phyloP scores from a whole-genome alignment of 1,284 basidiomycete species.

The Malassezia pachydermatis region DNA sequence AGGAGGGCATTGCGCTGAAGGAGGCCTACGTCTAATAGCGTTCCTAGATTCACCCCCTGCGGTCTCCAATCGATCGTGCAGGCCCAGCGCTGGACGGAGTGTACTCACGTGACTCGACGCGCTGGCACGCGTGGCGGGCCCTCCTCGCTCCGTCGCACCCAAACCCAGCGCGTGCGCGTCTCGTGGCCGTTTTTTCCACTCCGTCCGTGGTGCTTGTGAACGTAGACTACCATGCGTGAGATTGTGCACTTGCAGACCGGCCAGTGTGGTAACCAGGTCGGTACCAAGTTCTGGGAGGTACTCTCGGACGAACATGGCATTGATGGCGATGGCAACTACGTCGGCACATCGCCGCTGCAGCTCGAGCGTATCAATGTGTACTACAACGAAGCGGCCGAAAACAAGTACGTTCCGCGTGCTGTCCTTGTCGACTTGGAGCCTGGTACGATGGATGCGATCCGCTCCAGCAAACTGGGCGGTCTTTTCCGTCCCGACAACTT shows the following conservation, averaged over 20 bases:
- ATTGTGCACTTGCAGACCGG: slow-evolving; percentile 47
- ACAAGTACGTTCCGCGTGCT: slow-evolving; percentile 86
- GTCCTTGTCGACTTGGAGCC: slow-evolving; percentile 75
- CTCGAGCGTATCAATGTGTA: slow-evolving; percentile 71
- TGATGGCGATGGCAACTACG: slow-evolving; percentile 76
- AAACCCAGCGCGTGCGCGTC: too few relatives aligned
- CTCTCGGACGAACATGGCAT: slow-evolving; percentile 95
- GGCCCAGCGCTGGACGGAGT: too few relatives aligned
- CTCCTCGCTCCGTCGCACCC: too few relatives aligned
- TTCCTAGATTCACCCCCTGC: too few relatives aligned
- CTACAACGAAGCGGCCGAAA: slow-evolving; percentile 47
- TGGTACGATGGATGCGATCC: slow-evolving; percentile 90
- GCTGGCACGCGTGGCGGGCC: slow-evolving; percentile 12
- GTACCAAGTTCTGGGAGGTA: slow-evolving; percentile 96
- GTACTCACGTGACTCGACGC: slow-evolving; percentile 14
- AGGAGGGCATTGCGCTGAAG: slow-evolving; percentile 45
- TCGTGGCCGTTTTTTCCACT: not conserved
- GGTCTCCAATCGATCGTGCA: too few relatives aligned
- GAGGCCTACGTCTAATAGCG: slow-evolving; percentile 44
- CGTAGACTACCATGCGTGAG: slow-evolving; percentile 17
- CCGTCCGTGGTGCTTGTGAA: slow-evolving; percentile 3
- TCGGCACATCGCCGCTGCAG: slow-evolving; percentile 82
- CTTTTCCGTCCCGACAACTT: slow-evolving; percentile 58
- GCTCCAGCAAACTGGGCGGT: slow-evolving; percentile 56
- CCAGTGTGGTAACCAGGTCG: slow-evolving; percentile 49